Base-by-base conservation (phyloP, 1,139 yeast species). In the Yamadazyma diddensiae region DNA sequence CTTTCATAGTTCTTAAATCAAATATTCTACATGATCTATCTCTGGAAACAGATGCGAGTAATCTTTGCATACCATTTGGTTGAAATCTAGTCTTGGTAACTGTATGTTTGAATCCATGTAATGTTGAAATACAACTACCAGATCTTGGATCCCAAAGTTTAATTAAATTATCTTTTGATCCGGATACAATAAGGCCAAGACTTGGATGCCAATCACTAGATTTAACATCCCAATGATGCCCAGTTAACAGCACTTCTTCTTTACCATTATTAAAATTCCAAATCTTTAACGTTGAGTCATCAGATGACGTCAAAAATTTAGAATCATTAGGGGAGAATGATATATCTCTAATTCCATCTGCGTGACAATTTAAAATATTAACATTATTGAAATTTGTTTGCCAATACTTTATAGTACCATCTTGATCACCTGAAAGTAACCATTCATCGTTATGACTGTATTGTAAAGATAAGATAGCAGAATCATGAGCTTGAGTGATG, bases 171-270 rank as follows among this genome's bases (percentile, higher is more conserved):
- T 92, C 99, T 54, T 94, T 92, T 0, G 97, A 90, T 0, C 97
- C 94, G 45, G 84, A 74, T 0, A 84, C 94, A 35, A 85, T 73
- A 24, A 94, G 69, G 0, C 97, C 97, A 55, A 87, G 62, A 12
- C 75, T 70, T 6, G 94, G 86, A 57, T 92, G 99, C 99, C 99
- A 92, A 56, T 92, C 97, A 33, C 95, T 88, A 38, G 92, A 79
- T 55, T 92, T 92, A 20, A 92, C 97, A 60, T 92, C 99, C 99
- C 99, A 92, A 53, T 94, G 96, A 59, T 92, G 99, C 1, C 97
- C 98, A 17, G 79, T 73, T 31, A 92, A 67, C 1, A 77, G 70
- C 28, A 87, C 61, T 53, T 92, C 99, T 49, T 87, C 95, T 37
- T 77, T 68, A 30, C 95, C 96, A 44, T 84, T 86, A 53, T 85